Conservation (phyloP, 306 rosid genomes). For the Luffa acutangula region DNA sequence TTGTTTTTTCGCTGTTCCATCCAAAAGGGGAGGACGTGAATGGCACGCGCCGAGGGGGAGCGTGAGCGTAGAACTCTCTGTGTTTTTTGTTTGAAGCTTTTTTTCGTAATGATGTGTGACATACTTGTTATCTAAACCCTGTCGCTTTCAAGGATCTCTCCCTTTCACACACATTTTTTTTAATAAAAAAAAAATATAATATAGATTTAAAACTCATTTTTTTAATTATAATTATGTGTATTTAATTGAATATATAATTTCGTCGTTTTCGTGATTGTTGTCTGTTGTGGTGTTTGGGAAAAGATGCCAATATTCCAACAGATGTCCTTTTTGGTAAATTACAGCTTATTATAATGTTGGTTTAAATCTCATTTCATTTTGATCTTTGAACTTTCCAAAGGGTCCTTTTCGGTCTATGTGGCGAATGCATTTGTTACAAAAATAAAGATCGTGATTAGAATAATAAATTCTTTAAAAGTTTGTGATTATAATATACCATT, state of each 20-base stretch:
- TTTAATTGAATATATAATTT: neutral
- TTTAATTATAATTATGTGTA: neutral
- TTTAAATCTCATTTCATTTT: neutral
- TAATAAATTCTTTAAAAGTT: too few relatives aligned
- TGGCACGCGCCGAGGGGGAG: conserved; percentile 9
- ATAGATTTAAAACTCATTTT: neutral
- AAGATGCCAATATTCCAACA: conserved; percentile 61
- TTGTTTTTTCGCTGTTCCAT: conserved; percentile 7
- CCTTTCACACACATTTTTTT: neutral
- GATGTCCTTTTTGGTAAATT: conserved; percentile 7
- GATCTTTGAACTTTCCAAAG: neutral
- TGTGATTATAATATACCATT: too few relatives aligned
- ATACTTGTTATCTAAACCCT: conserved; percentile 17
- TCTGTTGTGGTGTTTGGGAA: conserved; percentile 43
- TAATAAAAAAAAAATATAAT: neutral
- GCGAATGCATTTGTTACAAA: too few relatives aligned
- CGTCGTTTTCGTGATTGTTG: conserved; percentile 13
- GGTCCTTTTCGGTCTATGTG: neutral
- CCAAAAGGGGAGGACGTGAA: neutral
- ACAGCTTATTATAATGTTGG: neutral
- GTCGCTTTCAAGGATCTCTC: conserved; percentile 20
- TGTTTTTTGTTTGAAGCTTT: neutral
- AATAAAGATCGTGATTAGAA: too few relatives aligned
- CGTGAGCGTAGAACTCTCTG: neutral
- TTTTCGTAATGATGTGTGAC: conserved; percentile 24